Conservation (phyloP, 2,329 filamentous ascomycete genomes). For the Neopestalotiopsis rosae region DNA sequence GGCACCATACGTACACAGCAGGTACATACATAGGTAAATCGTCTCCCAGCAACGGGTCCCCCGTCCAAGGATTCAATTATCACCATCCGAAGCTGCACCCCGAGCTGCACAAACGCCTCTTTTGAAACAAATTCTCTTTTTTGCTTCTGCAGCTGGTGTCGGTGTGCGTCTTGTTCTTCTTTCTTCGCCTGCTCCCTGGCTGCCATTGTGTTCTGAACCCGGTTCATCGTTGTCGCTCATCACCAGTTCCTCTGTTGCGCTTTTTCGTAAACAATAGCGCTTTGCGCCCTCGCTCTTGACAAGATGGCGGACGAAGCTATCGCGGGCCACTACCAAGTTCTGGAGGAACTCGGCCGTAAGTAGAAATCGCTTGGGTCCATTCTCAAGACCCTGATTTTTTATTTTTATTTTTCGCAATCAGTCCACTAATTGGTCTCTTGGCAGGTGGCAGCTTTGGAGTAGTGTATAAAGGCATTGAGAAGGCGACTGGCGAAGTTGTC, state of each 20-base stretch:
- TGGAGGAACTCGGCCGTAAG: constrained; percentile 95
- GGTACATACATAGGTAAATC: too few species aligned
- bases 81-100: constrained; percentile 7
- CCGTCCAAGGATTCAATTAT: constrained; percentile 6
- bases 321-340: constrained; percentile 88
- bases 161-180: constrained; percentile 18
- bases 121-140: constrained; percentile 14
- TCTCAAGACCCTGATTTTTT: not conserved
- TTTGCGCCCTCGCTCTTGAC: constrained; percentile 23
- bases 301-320: constrained; percentile 68
- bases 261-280: not conserved
- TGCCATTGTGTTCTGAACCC: constrained; percentile 22
- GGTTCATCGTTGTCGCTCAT: constrained; percentile 22
- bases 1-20: not conserved
- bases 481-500: constrained; percentile 86
- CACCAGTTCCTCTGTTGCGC: constrained; percentile 15
- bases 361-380: constrained; percentile 30
- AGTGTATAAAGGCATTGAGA: constrained; percentile 96
- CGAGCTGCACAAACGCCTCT: constrained; percentile 10
- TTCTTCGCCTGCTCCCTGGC: constrained; percentile 22
- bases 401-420: constrained; percentile 2
- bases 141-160: constrained; percentile 8
- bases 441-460: constrained; percentile 93
- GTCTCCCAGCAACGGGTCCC: constrained; percentile 13
- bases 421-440: constrained; percentile 15